phyloP scores from a whole-genome alignment of 192 early-diverging fungal genomes.

The Entomortierella beljakovae region DNA sequence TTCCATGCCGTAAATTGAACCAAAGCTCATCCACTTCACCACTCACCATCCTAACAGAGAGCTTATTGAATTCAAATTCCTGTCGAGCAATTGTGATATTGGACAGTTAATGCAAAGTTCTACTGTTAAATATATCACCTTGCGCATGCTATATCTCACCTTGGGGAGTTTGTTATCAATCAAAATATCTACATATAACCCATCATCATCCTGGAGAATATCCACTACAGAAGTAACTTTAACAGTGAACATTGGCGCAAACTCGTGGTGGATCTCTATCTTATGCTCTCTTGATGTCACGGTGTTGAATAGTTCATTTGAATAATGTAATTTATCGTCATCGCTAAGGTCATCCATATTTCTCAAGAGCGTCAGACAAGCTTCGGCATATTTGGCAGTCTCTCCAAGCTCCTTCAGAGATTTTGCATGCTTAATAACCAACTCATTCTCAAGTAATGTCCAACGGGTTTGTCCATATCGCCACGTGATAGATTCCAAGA shows the following conservation, averaged over 20 bases:
- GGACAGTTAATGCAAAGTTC: background rate
- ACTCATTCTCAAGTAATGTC: conserved; percentile 71
- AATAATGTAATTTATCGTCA: conserved; percentile 58
- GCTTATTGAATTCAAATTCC: conserved; percentile 58
- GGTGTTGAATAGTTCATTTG: conserved; percentile 59
- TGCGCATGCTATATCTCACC: conserved; percentile 56
- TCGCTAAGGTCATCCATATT: conserved; percentile 59
- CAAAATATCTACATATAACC: conserved; percentile 60
- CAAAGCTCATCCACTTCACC: conserved; percentile 64
- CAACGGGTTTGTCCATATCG: conserved; percentile 70
- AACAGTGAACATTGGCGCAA: conserved; percentile 66
- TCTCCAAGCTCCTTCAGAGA: conserved; percentile 68
- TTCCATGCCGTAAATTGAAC: conserved; percentile 58
- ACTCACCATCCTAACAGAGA: conserved; percentile 61
- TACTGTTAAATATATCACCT: no score
- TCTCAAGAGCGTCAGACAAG: conserved; percentile 61
- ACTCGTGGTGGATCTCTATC: conserved; percentile 60
- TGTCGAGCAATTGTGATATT: conserved; percentile 4
- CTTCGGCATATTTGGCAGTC: conserved; percentile 61
- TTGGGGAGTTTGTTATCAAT: conserved; percentile 69
- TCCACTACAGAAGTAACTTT: conserved; percentile 67
- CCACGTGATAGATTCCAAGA: conserved; percentile 70
- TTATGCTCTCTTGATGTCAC: conserved; percentile 27
- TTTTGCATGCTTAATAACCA: conserved; percentile 74
- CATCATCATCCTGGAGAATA: conserved; percentile 66